Percentiles rank a stretch among this genome's conserved stretches.
Conservation (phyloP, 208 protist species). For the Naegleria lovaniensis region DNA sequence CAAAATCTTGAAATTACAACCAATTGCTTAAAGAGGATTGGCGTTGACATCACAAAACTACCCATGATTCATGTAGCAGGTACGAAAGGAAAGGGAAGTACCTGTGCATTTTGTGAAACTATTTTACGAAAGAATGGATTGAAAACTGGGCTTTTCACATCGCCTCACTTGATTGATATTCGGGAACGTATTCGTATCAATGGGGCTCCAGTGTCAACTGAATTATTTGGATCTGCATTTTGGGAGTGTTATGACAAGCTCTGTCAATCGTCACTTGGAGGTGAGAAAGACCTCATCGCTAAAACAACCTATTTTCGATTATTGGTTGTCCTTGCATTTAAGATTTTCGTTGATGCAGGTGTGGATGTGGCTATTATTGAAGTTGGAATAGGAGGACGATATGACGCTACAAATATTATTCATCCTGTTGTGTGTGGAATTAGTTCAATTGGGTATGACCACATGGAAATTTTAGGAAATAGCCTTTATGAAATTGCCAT, state of each 20-base stretch:
- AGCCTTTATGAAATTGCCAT: constrained; percentile 77
- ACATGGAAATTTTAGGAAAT: constrained; percentile 81
- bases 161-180: constrained; percentile 72
- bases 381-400: constrained; percentile 81
- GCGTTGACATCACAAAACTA: neutral
- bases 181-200: constrained; percentile 73
- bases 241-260: constrained; percentile 34
- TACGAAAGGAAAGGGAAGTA: constrained; percentile 83
- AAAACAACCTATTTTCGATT: constrained; percentile 69
- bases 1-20: neutral
- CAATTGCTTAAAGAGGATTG: neutral
- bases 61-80: constrained; percentile 73
- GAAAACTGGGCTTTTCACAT: constrained; percentile 77
- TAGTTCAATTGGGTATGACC: constrained; percentile 80
- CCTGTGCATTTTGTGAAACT: constrained; percentile 62
- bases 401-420: constrained; percentile 84
- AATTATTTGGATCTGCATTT: constrained; percentile 63
- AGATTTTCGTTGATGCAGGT: constrained; percentile 62
- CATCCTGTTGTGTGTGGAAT: constrained; percentile 71
- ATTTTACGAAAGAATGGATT: constrained; percentile 69
- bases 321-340: constrained; percentile 68
- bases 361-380: constrained; percentile 84
- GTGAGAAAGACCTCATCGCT: constrained; percentile 22
- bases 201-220: constrained; percentile 55
- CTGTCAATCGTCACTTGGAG: neutral